These are phyloP conservation scores for Dichotomopilus funicola DNA, from an alignment of 2,329 filamentous ascomycete genomes.

Conservation along the genomic window DNA sequence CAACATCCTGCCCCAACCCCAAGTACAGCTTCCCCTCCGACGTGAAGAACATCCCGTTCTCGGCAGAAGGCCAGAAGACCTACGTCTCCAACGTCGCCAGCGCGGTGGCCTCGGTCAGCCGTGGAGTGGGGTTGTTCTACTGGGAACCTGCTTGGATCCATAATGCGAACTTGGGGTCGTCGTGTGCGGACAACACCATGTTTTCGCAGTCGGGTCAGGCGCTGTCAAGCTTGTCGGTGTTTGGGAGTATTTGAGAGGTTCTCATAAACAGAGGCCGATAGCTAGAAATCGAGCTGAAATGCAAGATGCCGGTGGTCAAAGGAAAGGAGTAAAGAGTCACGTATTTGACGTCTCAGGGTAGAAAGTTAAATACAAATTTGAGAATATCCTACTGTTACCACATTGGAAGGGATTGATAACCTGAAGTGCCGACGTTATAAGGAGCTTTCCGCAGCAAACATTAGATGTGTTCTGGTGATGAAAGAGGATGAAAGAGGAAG, in stretches of 20 bases:
- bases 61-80: slow-evolving; percentile 53
- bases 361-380: no score
- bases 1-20: slow-evolving; percentile 54
- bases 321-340: background rate
- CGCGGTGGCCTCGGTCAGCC: slow-evolving; percentile 45
- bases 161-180: slow-evolving; percentile 58
- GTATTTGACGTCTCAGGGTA: no score
- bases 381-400: no score
- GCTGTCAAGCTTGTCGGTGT: slow-evolving; percentile 51
- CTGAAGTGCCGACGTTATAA: no score
- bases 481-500: no score
- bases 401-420: no score
- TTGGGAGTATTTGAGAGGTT: slow-evolving; percentile 27
- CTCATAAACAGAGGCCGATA: no score
- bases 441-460: no score
- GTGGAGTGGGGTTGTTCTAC: slow-evolving; percentile 59
- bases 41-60: slow-evolving; percentile 53
- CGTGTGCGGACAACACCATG: slow-evolving; percentile 58
- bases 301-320: background rate
- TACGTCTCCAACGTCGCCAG: slow-evolving; percentile 56
- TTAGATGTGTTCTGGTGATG: no score
- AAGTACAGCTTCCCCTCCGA: slow-evolving; percentile 55
- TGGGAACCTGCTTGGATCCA: slow-evolving; percentile 70
- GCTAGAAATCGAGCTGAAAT: background rate
- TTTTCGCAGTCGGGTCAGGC: slow-evolving; percentile 49